A percentile compares a stretch with the other conserved stretches of the same genome.
Conservation (phyloP, 495 filamentous ascomycete genomes). For the Apodospora peruviana region DNA sequence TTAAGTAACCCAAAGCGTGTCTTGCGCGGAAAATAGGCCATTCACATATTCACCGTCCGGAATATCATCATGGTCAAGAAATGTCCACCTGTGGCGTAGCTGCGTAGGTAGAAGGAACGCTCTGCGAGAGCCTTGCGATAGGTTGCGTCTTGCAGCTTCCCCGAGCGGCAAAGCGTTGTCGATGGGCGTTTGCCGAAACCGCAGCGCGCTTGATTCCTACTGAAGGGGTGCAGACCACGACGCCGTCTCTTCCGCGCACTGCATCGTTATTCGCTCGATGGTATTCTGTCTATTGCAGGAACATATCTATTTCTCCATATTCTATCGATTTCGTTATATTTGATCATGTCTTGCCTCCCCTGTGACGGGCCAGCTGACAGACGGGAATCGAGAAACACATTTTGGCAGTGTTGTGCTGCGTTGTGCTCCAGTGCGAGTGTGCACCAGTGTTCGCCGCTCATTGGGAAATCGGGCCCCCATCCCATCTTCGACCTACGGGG, state of each 20-base stretch:
- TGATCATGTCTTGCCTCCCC: too few species aligned
- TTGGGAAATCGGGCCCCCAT: not conserved
- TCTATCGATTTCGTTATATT: too few species aligned
- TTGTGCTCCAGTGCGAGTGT: too few species aligned
- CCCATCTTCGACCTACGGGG: not conserved
- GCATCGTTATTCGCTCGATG: not conserved
- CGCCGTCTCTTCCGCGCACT: not conserved
- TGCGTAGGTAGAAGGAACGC: too few species aligned
- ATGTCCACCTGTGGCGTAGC: not conserved
- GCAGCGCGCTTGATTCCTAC: conserved; percentile 8
- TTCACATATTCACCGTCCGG: not conserved
- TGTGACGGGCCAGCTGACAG: too few species aligned
- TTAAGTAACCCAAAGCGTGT: not conserved
- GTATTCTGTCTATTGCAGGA: too few species aligned
- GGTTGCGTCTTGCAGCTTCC: conserved; percentile 6
- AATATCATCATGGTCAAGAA: not conserved
- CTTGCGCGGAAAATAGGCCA: conserved; percentile 11
- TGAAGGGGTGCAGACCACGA: not conserved
- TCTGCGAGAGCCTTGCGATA: not conserved
- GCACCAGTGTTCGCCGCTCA: too few species aligned
- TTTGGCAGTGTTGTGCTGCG: too few species aligned
- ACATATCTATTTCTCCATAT: too few species aligned
- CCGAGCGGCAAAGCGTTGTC: conserved; percentile 5
- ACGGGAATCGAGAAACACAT: too few species aligned
- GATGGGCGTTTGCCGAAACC: conserved; percentile 13